phyloP scores from a whole-genome alignment of 2,329 filamentous ascomycete species.

The Dactylonectria estremocensis region DNA sequence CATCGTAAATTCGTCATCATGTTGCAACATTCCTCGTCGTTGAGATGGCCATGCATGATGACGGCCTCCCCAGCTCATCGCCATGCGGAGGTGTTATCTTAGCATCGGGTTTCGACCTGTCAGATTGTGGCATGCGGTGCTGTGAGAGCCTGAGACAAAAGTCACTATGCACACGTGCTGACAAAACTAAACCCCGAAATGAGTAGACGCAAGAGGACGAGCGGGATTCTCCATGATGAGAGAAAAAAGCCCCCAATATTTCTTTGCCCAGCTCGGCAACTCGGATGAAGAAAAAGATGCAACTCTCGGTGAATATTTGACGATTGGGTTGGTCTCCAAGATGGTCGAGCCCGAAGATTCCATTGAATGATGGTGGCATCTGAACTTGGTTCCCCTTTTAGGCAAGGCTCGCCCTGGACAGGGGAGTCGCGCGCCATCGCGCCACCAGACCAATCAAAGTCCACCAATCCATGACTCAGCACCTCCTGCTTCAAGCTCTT shows the following conservation, averaged over 20 bases:
- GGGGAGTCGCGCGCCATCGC: background rate
- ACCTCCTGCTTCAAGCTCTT: slow-evolving; percentile 27
- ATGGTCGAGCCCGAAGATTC: background rate
- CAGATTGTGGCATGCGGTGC: too few relatives aligned
- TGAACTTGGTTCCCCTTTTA: background rate
- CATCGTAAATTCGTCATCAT: slow-evolving; percentile 5
- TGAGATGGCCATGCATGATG: background rate
- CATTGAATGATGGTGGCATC: background rate
- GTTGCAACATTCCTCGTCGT: slow-evolving; percentile 12
- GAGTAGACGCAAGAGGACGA: too few relatives aligned
- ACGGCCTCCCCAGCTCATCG: slow-evolving; percentile 5
- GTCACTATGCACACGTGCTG: too few relatives aligned
- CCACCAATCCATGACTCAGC: slow-evolving; percentile 40
- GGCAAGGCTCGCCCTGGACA: background rate
- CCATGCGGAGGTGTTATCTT: background rate
- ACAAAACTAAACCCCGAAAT: too few relatives aligned
- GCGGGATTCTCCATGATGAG: too few relatives aligned
- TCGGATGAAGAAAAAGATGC: too few relatives aligned
- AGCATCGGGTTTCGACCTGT: background rate
- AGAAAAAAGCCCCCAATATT: too few relatives aligned
- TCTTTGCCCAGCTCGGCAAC: too few relatives aligned
- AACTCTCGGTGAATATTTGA: too few relatives aligned
- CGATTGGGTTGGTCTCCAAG: background rate
- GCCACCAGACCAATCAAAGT: slow-evolving; percentile 34
- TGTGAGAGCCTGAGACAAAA: too few relatives aligned